phyloP scores from a whole-genome alignment of 1,284 basidiomycete species.

The Apiotrichum laibachii region DNA sequence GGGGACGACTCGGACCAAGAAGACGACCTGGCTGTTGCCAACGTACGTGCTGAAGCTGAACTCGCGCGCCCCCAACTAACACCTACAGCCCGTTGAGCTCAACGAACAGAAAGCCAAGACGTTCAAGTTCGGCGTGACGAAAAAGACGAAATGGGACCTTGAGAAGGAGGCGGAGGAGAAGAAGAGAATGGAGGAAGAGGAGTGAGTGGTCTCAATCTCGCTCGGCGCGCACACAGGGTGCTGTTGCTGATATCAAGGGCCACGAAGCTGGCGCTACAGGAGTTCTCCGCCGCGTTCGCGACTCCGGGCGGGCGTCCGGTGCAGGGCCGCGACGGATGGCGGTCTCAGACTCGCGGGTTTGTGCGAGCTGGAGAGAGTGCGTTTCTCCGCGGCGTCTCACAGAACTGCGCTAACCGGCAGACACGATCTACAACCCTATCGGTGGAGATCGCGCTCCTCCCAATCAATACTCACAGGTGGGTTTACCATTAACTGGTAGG shows the following conservation, averaged over 20 bases:
- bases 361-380: conserved; percentile 61
- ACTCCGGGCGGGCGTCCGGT: conserved; percentile 11
- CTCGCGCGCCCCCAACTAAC: not conserved
- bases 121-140: conserved; percentile 50
- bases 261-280: conserved; percentile 10
- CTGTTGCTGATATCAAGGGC: not conserved
- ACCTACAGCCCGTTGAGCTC: conserved; percentile 23
- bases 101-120: conserved; percentile 48
- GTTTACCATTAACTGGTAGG: not conserved
- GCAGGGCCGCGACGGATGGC: not conserved
- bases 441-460: not conserved
- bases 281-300: conserved; percentile 15
- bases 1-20: conserved; percentile 49
- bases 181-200: conserved; percentile 72
- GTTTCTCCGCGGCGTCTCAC: conserved; percentile 28
- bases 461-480: no score
- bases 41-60: conserved; percentile 19
- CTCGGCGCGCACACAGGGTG: not conserved
- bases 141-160: conserved; percentile 69
- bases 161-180: conserved; percentile 84
- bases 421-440: not conserved
- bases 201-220: conserved; percentile 28
- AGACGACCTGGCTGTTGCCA: conserved; percentile 29
- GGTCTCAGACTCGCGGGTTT: conserved; percentile 54
- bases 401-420: not conserved